These are phyloP conservation scores for Lactarius trivialis DNA, from an alignment of 768 basidiomycete genomes.

Conservation along the genomic window DNA sequence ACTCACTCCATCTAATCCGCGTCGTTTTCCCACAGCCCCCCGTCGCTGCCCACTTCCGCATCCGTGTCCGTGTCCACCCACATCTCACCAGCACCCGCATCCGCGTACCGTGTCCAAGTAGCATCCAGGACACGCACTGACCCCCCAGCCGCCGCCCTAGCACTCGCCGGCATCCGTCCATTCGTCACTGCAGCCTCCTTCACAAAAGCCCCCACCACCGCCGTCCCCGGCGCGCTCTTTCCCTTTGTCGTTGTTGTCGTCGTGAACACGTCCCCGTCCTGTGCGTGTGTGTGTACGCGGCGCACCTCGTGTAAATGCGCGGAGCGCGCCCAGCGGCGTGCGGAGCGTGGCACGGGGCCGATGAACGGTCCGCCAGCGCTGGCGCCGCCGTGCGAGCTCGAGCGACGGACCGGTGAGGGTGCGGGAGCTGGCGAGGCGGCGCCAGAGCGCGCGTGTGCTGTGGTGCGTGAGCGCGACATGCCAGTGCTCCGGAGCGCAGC, in stretches of 20 bases:
- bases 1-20: neutral
- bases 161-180: neutral
- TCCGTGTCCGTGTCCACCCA: slow-evolving; percentile 24
- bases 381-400: slow-evolving; percentile 14
- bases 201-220: neutral
- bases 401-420: no score
- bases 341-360: slow-evolving; percentile 38
- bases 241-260: neutral
- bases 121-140: neutral
- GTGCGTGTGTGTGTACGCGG: neutral
- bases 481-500: slow-evolving; percentile 3
- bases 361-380: slow-evolving; percentile 24
- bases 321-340: slow-evolving; percentile 54
- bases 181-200: neutral
- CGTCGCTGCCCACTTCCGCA: neutral
- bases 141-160: neutral
- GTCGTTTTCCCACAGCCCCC: neutral
- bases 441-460: neutral
- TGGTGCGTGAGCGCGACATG: neutral
- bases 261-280: neutral
- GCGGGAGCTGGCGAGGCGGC: neutral
- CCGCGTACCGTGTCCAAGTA: neutral
- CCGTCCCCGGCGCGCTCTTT: neutral
- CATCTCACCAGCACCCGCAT: slow-evolving; percentile 4
- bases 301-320: slow-evolving; percentile 66